Percentiles rank a stretch among this genome's conserved stretches.
These are phyloP conservation scores for Mycena metata DNA, from an alignment of 768 basidiomycete species.

Conservation along the genomic window DNA sequence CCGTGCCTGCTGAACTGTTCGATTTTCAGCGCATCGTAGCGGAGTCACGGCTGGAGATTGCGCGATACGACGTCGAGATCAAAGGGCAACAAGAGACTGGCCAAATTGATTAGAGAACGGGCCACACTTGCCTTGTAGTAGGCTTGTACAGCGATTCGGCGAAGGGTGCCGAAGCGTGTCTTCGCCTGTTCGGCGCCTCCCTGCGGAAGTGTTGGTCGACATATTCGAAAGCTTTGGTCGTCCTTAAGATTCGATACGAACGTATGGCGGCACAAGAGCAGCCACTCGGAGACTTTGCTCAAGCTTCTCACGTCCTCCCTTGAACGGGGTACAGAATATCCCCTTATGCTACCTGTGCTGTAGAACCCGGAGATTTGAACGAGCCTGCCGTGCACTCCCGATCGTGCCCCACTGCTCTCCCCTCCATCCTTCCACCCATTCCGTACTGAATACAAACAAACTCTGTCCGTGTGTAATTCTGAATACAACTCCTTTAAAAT, in stretches of 20 bases:
- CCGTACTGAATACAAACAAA: no score
- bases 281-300: not conserved
- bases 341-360: not conserved
- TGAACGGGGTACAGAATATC: slow-evolving; percentile 6
- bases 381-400: no score
- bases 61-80: slow-evolving; percentile 3
- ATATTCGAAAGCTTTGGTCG: slow-evolving; percentile 28
- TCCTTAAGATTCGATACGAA: not conserved
- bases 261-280: not conserved
- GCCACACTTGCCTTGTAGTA: not conserved
- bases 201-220: slow-evolving; percentile 11
- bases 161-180: slow-evolving; percentile 3
- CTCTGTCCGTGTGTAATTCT: no score
- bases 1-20: not conserved
- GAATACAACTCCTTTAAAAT: no score
- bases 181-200: slow-evolving; percentile 17
- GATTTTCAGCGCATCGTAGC: not conserved
- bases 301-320: slow-evolving; percentile 3
- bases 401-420: no score
- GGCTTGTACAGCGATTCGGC: no score
- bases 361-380: not conserved
- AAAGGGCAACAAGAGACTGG: not conserved
- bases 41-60: not conserved
- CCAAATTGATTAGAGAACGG: not conserved
- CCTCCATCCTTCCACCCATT: no score